Evolutionary conservation across 352 stramenopile species (phyloP).

Genomic region (Globisporangium alternatum): DNA sequence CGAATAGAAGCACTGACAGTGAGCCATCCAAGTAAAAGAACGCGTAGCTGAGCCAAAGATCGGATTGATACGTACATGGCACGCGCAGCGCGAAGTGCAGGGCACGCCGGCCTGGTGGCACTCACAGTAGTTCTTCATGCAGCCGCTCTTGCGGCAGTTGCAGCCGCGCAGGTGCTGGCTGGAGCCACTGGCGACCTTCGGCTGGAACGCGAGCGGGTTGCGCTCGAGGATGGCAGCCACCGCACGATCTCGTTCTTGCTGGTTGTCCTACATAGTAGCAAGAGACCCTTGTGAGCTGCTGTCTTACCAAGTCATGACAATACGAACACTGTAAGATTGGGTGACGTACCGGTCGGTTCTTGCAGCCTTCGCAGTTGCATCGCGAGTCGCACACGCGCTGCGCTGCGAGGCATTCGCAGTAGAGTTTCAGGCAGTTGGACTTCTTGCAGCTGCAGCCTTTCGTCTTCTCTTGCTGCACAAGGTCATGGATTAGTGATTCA

Average conservation of each 20-base stretch:
- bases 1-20: background rate
- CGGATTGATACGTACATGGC: slow-evolving; percentile 34
- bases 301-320: background rate
- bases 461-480: slow-evolving; percentile 34
- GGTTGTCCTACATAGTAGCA: slow-evolving; percentile 29
- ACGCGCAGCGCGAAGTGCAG: slow-evolving; percentile 83
- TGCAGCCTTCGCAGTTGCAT: slow-evolving; percentile 83
- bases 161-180: slow-evolving; percentile 91
- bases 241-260: slow-evolving; percentile 62
- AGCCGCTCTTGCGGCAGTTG: slow-evolving; percentile 95
- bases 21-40: too few species aligned
- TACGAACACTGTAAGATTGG: background rate
- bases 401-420: slow-evolving; percentile 80
- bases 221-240: slow-evolving; percentile 89
- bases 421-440: slow-evolving; percentile 96
- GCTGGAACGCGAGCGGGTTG: slow-evolving; percentile 94
- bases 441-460: slow-evolving; percentile 96
- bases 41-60: background rate
- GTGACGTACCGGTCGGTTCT: slow-evolving; percentile 44
- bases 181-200: slow-evolving; percentile 88
- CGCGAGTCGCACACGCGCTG: slow-evolving; percentile 66
- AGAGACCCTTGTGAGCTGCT: background rate
- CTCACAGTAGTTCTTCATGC: slow-evolving; percentile 98
- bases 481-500: background rate
- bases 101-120: slow-evolving; percentile 91